Base-by-base conservation (phyloP, 306 rosid genomes). In the Trifolium fragiferum region DNA sequence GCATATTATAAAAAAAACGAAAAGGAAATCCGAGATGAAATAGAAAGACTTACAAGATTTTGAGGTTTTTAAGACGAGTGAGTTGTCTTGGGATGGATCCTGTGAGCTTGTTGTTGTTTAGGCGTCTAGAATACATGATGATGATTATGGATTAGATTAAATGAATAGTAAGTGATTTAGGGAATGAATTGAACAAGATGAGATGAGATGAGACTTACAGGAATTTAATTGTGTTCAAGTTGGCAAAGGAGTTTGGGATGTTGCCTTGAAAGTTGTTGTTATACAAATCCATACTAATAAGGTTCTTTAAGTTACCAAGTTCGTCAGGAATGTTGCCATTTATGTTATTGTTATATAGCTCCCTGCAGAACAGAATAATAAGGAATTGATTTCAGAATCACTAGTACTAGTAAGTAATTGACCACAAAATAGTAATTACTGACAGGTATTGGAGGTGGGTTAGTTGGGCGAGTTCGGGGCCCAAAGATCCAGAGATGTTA, bases 371-470 rank as follows among this genome's bases (percentile, higher is more conserved):
- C 10, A 25, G 13, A 43, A 1, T 43, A 10, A 55, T 20, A 5
- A 55, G 20, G 2, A 49, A 15, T 53, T 19, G 3, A 1, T 8
- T 55, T 55, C 1, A 55, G n/a, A 55, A 40, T 40, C 41, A 37
- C 37, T 15, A 47, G 2, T 46, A 46, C 25, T 51, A 51, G 58
- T 18, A 16, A 9, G 25, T 47, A 47, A 47, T 15, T 47, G 54
- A 47, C 16, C 14, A 47, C 2, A 47, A 27, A 27, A 33, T 35
- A 35, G 40, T 7, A 35, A 35, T 37, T 27, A 78, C 78, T 33
- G 89, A 94, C 99, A 94, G 72, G 88, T 88, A 92, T 41, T 92
- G 90, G 7, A 94, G 90, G 77, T 94, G 90, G 55, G 86, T 82
- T 67, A 94, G 85, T 77, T 89, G 83, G 65, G 95, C 96, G 60